Base-by-base conservation (phyloP, 139 green algal species). In the Gonium pectorale region DNA sequence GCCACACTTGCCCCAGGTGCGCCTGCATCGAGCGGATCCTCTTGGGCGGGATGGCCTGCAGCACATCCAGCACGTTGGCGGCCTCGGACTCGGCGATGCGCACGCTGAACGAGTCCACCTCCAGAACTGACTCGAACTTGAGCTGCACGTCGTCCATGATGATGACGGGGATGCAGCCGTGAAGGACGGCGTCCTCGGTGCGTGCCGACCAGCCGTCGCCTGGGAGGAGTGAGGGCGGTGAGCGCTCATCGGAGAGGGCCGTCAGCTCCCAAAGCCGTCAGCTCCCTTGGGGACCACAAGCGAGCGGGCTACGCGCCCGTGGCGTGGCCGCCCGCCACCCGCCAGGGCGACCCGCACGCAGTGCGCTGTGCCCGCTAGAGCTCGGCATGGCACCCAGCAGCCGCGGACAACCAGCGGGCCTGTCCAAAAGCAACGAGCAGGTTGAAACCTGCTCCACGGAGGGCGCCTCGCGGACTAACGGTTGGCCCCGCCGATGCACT, bases 131-230 rank as follows among this genome's bases (percentile, higher is more conserved):
- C 68, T 89, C 85, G 51, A 86, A 83, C 56, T 69, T 80, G 11
- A 63, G 56, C 29, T 93, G 73, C 43, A 93, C 71, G 24, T 75
- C 56, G 37, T 92, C 86, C 27, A 86, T 86, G 35, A 95, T 91
- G 33, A 91, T 79, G 2, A 95, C 89, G 2, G 92, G 92, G 77
- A 95, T 90, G 86, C 91, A 95, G 60, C 91, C 91, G 71, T 95
- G 91, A 60, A 94, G 75, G 0, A 93, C 86, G 4, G 91, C 90
- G 52, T 95, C 92, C 29, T 92, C 92, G 27, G 91, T 90, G 1
- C 90, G 64, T 0, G 63, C 72, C 2, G 60, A 79, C 75, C 86
- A 95, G 49, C 92, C 92, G 52, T 95, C 90, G 5, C 88, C 88
- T 49, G 86, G 62, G 6, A 9, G 8, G 31, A 43, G 62, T 69